Base-by-base conservation (phyloP, 371 early-diverging fungal species). In the Racocetra persica region DNA sequence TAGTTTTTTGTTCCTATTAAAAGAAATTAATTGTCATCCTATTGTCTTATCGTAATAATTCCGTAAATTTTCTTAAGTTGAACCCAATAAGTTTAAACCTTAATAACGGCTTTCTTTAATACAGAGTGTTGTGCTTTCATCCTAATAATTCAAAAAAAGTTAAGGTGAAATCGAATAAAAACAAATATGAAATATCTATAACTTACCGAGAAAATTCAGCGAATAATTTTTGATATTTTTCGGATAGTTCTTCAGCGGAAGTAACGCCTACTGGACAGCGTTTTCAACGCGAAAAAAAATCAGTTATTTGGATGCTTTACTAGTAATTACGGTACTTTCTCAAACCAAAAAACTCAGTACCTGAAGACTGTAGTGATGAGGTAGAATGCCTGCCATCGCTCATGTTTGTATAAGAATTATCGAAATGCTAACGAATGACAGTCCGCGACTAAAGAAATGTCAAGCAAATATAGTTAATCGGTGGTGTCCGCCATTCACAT, bases 61-160 rank as follows among this genome's bases (percentile, higher is more conserved):
- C 18, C 11, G 32, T 32, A 7, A 24, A 65, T 28, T 28, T 6
- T 28, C 1, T 65, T 65, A 28, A 36, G 1, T 32, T 32, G 32
- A 32, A 65, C 4, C 28, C 51, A 71, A 41, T 59, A 14, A 4
- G n/a, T 22, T 60, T 57, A 14, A 85, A 91, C 92, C 85, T 92
- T 88, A 16, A 90, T 86, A 41, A 91, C 89, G 14, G 90, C 91
- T 72, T 90, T 92, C 80, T 91, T 92, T 24, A 92, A 77, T 18
- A 91, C 88, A 2, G 89, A 86, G 82, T 91, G 89, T 75, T 91
- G 89, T 11, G 92, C 91, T 79, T 92, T 92, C 59, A 91, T 87
- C 20, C 92, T 91, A 80, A 51, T 10, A 10, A 45, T 45, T 36
- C 20, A 20, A 20, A 36, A 28, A 7, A 11, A 14, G 36, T 2